phyloP scores from a whole-genome alignment of 73 alveolate species.

The Durusdinium trenchii region DNA sequence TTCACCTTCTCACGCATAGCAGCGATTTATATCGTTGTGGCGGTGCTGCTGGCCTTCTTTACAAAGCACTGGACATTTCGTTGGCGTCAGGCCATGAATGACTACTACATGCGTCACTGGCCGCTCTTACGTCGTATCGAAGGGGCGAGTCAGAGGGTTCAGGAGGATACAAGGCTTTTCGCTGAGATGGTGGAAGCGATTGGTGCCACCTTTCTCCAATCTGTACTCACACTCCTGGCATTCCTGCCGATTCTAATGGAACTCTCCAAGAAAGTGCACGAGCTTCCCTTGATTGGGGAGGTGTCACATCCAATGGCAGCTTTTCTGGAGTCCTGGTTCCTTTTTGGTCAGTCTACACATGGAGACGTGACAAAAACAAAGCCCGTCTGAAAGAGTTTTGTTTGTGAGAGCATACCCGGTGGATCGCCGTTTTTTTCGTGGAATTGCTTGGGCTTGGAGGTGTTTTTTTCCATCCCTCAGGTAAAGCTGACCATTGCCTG shows the following conservation, averaged over 20 bases:
- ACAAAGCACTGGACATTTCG: conserved; percentile 91
- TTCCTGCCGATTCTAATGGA: conserved; percentile 61
- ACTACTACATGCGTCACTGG: conserved; percentile 53
- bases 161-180: conserved; percentile 46
- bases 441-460: too few species aligned
- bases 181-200: conserved; percentile 70
- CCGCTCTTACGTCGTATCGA: conserved; percentile 21
- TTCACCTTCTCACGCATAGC: conserved; percentile 83
- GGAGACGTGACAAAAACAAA: too few species aligned
- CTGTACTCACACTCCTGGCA: conserved; percentile 59
- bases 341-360: neutral
- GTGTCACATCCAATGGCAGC: conserved; percentile 58
- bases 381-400: too few species aligned
- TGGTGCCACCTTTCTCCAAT: conserved; percentile 59
- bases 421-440: too few species aligned
- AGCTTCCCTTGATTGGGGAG: conserved; percentile 41
- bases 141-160: conserved; percentile 92
- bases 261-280: conserved; percentile 19
- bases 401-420: too few species aligned
- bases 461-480: neutral
- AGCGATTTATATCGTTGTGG: conserved; percentile 57
- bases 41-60: conserved; percentile 48
- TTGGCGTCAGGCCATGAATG: conserved; percentile 90
- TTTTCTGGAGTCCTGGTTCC: neutral
- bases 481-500: conserved; percentile 24